Percentiles rank a stretch among this genome's conserved stretches.
Conservation (phyloP, 176 grass and related monocot genomes). For the Aegilops speltoides region DNA sequence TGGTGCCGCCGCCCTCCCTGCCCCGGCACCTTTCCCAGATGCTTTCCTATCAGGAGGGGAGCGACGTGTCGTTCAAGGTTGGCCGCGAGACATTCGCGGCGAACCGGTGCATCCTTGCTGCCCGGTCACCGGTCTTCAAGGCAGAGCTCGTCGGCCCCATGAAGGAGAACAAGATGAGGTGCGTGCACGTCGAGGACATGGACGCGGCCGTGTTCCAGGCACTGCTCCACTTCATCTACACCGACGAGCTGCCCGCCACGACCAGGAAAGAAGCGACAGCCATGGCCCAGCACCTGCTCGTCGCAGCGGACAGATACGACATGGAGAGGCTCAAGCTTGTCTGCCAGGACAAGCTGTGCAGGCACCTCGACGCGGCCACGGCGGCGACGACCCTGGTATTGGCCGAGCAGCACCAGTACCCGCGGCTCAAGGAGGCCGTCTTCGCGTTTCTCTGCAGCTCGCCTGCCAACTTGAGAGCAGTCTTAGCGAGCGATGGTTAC, state of each 20-base stretch:
- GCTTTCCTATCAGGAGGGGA: not conserved
- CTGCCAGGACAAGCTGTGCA: slow-evolving; percentile 20
- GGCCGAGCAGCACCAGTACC: not conserved
- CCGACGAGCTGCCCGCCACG: slow-evolving; percentile 16
- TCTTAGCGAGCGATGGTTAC: not conserved
- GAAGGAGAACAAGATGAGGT: not conserved
- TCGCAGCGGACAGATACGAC: slow-evolving; percentile 37
- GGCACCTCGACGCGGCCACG: not conserved
- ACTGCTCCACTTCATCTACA: slow-evolving; percentile 44
- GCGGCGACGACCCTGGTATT: not conserved
- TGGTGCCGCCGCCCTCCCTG: not conserved
- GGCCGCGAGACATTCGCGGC: not conserved
- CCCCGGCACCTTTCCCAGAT: slow-evolving; percentile 9
- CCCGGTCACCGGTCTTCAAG: slow-evolving; percentile 36
- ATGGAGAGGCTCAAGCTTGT: slow-evolving; percentile 39
- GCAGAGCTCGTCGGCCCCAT: slow-evolving; percentile 27
- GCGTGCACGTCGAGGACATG: slow-evolving; percentile 33
- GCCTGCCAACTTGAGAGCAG: not conserved
- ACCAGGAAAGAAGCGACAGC: not conserved
- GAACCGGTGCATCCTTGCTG: slow-evolving; percentile 34
- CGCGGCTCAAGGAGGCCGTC: not conserved
- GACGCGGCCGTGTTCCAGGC: not conserved
- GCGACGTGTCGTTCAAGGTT: slow-evolving; percentile 35
- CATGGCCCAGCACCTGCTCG: slow-evolving; percentile 33
- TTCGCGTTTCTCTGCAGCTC: not conserved